Evolutionary conservation across 2,329 filamentous ascomycete genomes (phyloP).

Genomic region (Ascochyta pisi): DNA sequence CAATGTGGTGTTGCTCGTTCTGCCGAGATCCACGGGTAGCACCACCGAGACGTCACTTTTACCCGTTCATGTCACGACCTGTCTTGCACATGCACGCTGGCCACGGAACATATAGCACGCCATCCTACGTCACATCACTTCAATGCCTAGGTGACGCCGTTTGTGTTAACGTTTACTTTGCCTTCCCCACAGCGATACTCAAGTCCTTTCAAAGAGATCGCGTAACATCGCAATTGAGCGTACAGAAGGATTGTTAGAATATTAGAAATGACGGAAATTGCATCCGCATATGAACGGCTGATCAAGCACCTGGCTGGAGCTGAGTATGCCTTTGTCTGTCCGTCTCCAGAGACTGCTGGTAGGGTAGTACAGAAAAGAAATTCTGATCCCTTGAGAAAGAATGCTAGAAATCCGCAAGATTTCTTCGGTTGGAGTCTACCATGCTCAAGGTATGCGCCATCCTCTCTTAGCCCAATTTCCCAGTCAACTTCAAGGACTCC

Average conservation of each 20-base stretch:
- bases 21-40: constrained; percentile 7
- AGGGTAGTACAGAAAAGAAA: constrained; percentile 27
- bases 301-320: constrained; percentile 20
- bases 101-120: constrained; percentile 6
- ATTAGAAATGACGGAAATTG: constrained; percentile 17
- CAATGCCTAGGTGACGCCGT: constrained; percentile 5
- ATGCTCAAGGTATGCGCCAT: constrained; percentile 23
- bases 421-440: constrained; percentile 35
- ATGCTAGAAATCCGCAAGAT: constrained; percentile 26
- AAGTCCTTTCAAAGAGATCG: background rate
- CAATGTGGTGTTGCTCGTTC: constrained; percentile 7
- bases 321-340: constrained; percentile 28
- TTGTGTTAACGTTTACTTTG: background rate
- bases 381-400: constrained; percentile 16
- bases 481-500: background rate
- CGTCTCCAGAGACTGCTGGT: constrained; percentile 30
- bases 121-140: constrained; percentile 3
- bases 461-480: background rate
- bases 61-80: constrained; percentile 12
- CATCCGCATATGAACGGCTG: constrained; percentile 21
- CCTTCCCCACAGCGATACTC: background rate
- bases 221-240: background rate
- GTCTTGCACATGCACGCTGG: constrained; percentile 1
- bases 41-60: constrained; percentile 26
- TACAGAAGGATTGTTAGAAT: background rate